These are phyloP conservation scores for Candida gorgasii DNA, from an alignment of 805 yeast species.

Conservation along the genomic window DNA sequence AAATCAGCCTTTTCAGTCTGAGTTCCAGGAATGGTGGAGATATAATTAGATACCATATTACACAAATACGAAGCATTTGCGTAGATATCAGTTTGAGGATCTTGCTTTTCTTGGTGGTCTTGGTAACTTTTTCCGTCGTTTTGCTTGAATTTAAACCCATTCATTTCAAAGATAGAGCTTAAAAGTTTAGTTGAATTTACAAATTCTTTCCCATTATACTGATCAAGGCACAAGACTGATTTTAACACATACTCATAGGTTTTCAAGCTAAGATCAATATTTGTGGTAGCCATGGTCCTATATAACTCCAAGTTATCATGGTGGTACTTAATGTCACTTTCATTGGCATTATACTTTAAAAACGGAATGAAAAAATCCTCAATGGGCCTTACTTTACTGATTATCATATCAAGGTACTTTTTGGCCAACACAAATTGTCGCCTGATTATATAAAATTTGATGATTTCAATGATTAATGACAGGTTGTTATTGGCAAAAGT, in stretches of 20 bases:
- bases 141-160: conserved; percentile 24
- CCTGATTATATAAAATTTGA: conserved; percentile 23
- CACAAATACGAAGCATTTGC: conserved; percentile 24
- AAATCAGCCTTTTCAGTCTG: conserved; percentile 22
- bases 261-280: conserved; percentile 24
- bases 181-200: conserved; percentile 21
- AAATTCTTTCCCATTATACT: conserved; percentile 14
- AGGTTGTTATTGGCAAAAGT: conserved; percentile 1
- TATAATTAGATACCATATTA: conserved; percentile 27
- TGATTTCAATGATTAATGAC: conserved; percentile 21
- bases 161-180: conserved; percentile 30
- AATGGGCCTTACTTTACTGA: conserved; percentile 18
- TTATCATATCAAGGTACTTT: conserved; percentile 18
- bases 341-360: conserved; percentile 21
- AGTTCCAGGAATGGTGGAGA: conserved; percentile 17
- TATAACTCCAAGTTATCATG: conserved; percentile 30
- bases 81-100: conserved; percentile 3
- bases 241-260: conserved; percentile 33
- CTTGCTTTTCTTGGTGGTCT: background rate
- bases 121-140: conserved; percentile 1
- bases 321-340: conserved; percentile 20
- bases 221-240: conserved; percentile 26
- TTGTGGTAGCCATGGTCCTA: conserved; percentile 31
- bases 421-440: conserved; percentile 22
- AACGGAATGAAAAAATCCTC: conserved; percentile 35